Base-by-base conservation (phyloP, 768 basidiomycete genomes). In the Ephemerocybe angulata region DNA sequence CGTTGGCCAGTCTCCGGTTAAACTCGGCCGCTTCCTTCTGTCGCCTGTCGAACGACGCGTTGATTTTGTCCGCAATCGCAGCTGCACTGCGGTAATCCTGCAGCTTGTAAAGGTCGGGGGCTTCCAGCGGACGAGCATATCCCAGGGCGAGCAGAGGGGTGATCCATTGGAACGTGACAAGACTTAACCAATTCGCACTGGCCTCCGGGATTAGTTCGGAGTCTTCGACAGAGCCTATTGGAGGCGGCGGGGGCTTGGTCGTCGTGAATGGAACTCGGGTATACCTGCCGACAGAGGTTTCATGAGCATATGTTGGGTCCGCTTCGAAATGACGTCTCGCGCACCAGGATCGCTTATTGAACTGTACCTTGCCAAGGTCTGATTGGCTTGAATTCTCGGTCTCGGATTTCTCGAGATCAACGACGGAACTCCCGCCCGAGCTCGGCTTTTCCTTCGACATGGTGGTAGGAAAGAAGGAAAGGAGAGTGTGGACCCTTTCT, bases 31-130 rank as follows among this genome's bases (percentile, higher is more conserved):
- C 90, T 37, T 72, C 74, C 55, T 71, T 70, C 27, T 72, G 67
- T 2, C 90, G 78, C 15, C 73, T 67, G 21, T 85, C 81, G 63
- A 87, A 93, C 0, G 88, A 88, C 3, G 67, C 68, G 19, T 79
- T 74, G 37, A 96, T 87, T 31, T 76, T 72, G 1, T 81, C 72
- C 2, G 88, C 87, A 35, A 93, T 81, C 15, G 71, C 62, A 1
- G 74, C 77, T 0, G 92, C 79, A 1, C 80, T 75, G 24, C 84
- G 80, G 21, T 80, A 67, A 33, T 84, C 80, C 55, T 84, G 84
- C 24, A 94, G 81, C 67, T 83, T 88, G 76, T 86, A 94, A 3
- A 95, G 75, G 68, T 95, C 93, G 0, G 86, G 70, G 0, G 85
- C 84, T 63, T 93, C 87, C 2, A 96, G 77, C 1, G 93, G 89